phyloP scores from a whole-genome alignment of 2,329 filamentous ascomycete species.

The Penicillium sp. region DNA sequence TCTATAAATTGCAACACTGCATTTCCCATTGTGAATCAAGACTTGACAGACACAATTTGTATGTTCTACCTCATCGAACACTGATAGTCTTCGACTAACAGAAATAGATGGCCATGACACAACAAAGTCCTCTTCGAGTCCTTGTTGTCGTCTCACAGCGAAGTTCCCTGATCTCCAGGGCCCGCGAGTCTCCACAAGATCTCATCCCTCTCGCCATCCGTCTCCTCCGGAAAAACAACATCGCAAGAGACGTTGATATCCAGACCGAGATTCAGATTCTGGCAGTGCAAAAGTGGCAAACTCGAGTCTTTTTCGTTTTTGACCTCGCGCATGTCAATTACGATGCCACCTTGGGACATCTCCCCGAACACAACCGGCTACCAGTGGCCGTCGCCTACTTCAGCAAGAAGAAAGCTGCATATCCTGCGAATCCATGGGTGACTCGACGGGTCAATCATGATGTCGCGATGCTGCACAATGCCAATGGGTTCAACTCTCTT shows the following conservation, averaged over 20 bases:
- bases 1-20: no score
- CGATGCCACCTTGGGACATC: constrained; percentile 20
- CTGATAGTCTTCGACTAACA: no score
- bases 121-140: constrained; percentile 18
- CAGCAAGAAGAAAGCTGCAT: constrained; percentile 20
- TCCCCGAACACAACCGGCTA: constrained; percentile 24
- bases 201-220: constrained; percentile 18
- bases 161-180: constrained; percentile 15
- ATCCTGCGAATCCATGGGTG: constrained; percentile 18
- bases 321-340: constrained; percentile 22
- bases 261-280: constrained; percentile 14
- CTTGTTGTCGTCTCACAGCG: constrained; percentile 23
- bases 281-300: constrained; percentile 21
- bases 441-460: constrained; percentile 23
- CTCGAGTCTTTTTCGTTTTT: constrained; percentile 24
- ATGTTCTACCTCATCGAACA: no score
- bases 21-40: no score
- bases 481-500: constrained; percentile 19
- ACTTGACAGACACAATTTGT: no score
- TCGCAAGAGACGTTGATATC: constrained; percentile 3
- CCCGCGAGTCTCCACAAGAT: constrained; percentile 15
- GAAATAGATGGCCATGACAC: constrained; percentile 3
- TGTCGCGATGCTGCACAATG: constrained; percentile 22
- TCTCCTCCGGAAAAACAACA: constrained; percentile 13
- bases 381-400: constrained; percentile 22